A percentile compares a stretch with the other conserved stretches of the same genome.
Evolutionary conservation across 2,329 filamentous ascomycete species (phyloP).

Genomic region (Fusarium illudens): DNA sequence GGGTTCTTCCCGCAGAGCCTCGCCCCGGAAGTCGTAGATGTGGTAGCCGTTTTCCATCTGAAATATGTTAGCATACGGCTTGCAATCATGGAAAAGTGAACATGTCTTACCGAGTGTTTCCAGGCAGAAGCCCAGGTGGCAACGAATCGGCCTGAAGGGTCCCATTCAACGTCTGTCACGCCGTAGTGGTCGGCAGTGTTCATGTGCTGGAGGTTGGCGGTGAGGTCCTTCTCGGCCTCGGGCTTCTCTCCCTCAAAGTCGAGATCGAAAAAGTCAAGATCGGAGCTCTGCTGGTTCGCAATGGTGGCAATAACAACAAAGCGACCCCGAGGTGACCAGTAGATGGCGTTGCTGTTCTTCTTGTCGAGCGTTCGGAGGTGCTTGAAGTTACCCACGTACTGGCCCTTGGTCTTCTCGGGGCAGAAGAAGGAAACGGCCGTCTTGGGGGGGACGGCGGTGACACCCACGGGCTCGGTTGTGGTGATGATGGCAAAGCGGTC

Average conservation of each 20-base stretch:
- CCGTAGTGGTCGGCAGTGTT: constrained; percentile 95
- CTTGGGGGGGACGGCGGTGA: constrained; percentile 88
- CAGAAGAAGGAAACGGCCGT: constrained; percentile 96
- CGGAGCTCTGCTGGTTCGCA: constrained; percentile 89
- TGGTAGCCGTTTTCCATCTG: constrained; percentile 99
- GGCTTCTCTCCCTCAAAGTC: constrained; percentile 98
- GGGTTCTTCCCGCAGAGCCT: constrained; percentile 86
- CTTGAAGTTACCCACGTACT: constrained; percentile 90
- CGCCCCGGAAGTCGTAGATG: constrained; percentile 95
- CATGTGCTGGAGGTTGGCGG: constrained; percentile 95
- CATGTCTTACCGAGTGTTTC: constrained; percentile 84
- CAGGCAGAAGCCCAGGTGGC: constrained; percentile 92
- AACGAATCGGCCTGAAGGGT: constrained; percentile 93
- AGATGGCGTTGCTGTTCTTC: constrained; percentile 99
- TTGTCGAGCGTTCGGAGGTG: constrained; percentile 94
- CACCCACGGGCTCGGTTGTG: constrained; percentile 81
- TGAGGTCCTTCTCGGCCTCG: constrained; percentile 91
- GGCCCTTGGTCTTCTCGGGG: constrained; percentile 90
- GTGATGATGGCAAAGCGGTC: constrained; percentile 98
- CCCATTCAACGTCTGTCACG: constrained; percentile 97
- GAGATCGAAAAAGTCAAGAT: constrained; percentile 97
- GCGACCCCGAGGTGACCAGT: constrained; percentile 95
- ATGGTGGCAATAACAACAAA: constrained; percentile 96
- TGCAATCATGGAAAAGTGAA: constrained; percentile 20
- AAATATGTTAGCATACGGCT: constrained; percentile 13